Evolutionary conservation across 441 rosid genomes (phyloP), one percentile per base, ranked within the genome.

Genomic region (Manihot esculenta): DNA sequence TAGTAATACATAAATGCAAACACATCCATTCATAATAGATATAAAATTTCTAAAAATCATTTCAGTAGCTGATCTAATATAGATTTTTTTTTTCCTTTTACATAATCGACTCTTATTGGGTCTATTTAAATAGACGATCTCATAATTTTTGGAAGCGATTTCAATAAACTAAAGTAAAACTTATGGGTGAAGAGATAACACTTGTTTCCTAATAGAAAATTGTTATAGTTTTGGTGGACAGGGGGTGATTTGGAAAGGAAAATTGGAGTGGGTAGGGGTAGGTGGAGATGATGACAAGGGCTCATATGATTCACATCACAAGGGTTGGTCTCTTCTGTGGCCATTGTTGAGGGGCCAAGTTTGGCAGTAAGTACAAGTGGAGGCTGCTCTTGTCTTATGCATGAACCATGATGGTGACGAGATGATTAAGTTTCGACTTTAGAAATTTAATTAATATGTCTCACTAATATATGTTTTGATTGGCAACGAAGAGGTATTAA

Each of bases 241-340:
- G 6, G 67, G 24, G 4, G 15, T 1, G 5, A 17, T 1, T 6
- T 56, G 23, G 61, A 20, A 20, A 54, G 23, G n/a, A 38, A 57
- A 33, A 30, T 0, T 1, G 33, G 44, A 70, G 82, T 76, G 76
- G 78, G 24, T 73, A 48, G 64, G 69, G 78, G 78, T 84, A 10
- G 84, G 88, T 84, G 9, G 30, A 68, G 88, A 80, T 55, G 73
- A 10, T 70, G 87, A 81, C 82, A 68, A 71, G 68, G 7, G 38
- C 44, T 14, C 23, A 60, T 70, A 14, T 6, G 49, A 57, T 7
- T 27, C 30, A 10, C 57, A 66, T 44, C 61, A 42, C 3, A 58
- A 23, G 62, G 48, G 53, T 56, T 69, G 63, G n/a, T n/a, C 10
- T 12, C 5, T 9, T 10, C n/a, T n/a, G n/a, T 17, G 1, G 15